These are phyloP conservation scores for Fusarium chuoi DNA, from an alignment of 2,329 filamentous ascomycete species.

Conservation along the genomic window DNA sequence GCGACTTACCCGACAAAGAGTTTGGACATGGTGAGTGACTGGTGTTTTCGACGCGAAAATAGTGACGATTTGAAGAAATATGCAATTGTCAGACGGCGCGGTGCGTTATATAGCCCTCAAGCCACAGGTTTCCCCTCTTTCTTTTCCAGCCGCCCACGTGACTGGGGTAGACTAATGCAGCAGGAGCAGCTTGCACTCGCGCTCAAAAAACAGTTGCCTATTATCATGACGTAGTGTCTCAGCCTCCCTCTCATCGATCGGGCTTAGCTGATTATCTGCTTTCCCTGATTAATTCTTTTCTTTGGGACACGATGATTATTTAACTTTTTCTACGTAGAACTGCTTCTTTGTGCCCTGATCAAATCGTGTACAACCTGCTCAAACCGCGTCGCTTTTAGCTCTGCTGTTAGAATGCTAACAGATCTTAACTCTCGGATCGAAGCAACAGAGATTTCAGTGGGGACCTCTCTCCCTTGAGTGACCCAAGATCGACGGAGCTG, in stretches of 20 bases:
- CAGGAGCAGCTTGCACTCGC: not conserved
- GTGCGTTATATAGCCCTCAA: constrained; percentile 6
- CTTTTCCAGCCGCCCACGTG: not conserved
- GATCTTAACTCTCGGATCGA: not conserved
- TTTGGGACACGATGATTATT: not conserved
- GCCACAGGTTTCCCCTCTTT: constrained; percentile 7
- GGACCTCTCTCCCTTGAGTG: not conserved
- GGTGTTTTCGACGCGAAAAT: not conserved
- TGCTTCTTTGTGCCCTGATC: not conserved
- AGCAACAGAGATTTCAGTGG: not conserved
- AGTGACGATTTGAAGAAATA: not conserved
- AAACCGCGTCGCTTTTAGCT: not conserved
- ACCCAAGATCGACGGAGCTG: not conserved
- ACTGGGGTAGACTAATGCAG: not conserved
- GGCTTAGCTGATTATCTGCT: not conserved
- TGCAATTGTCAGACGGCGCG: not conserved
- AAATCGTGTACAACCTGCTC: too few species aligned
- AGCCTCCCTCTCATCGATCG: not conserved
- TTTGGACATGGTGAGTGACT: constrained; percentile 4
- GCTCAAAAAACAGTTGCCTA: not conserved
- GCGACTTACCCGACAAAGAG: constrained; percentile 5
- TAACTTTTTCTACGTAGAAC: not conserved
- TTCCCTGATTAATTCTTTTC: not conserved
- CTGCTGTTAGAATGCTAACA: not conserved
- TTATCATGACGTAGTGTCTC: not conserved